Base-by-base conservation (phyloP, 306 rosid genomes). In the Casuarina glauca region DNA sequence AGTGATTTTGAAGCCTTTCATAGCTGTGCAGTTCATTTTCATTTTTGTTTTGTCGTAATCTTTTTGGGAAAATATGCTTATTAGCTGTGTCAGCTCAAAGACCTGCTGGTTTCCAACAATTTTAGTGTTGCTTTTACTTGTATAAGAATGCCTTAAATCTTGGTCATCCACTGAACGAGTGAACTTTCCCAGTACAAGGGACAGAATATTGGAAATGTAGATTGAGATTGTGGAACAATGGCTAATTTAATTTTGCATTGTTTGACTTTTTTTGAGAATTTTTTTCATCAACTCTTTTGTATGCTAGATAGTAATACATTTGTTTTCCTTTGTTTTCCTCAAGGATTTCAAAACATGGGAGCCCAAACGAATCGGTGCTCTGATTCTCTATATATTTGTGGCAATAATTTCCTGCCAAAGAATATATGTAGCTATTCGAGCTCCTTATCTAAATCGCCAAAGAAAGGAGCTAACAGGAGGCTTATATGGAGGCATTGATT, bases 401-500 rank as follows among this genome's bases (percentile, higher is more conserved):
- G 80, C 79, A n/a, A 72, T 88, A 81, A 62, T 84, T 87, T 83
- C 90, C 57, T 91, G 86, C 86, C 89, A 86, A 82, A 91, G 93
- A 86, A 49, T 86, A 55, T 91, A 86, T 83, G 62, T 75, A 70
- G 84, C 87, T 61, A 70, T 91, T 74, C 93, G 67, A 87, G 89
- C 89, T 70, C 96, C 99, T 69, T 82, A 52, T 67, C n/a, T 57
- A 58, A 76, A 79, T 77, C 93, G 83, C 73, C 87, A 81, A 82
- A 91, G 69, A 76, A 84, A 82, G 74, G 96, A 89, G 84, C 73
- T 93, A 78, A 85, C 97, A 5, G 97, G 97, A 92, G 81, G 97
- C 99, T 76, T 95, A 92, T 82, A 95, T 95, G 97, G 99, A 95
- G 83, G 93, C 91, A 3, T 82, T 95, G 78, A 81, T 95, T 89